A percentile compares a stretch with the other conserved stretches of the same genome.
These are phyloP conservation scores for Pelagomonas calceolata DNA, from an alignment of 108 stramenopile genomes.

Conservation along the genomic window DNA sequence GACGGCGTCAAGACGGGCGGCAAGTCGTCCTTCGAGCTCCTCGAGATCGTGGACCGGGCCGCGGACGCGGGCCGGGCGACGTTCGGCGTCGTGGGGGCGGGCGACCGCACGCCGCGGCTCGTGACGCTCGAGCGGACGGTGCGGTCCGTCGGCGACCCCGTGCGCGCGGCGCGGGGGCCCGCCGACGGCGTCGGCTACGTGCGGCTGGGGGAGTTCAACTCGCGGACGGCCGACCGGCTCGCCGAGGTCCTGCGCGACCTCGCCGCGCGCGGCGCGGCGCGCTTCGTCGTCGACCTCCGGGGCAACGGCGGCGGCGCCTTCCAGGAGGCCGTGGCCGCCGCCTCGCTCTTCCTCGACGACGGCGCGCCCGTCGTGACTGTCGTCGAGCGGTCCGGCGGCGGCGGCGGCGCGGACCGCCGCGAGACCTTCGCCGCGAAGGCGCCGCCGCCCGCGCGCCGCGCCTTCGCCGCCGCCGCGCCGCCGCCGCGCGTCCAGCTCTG, in stretches of 20 bases:
- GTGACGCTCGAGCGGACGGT: not conserved
- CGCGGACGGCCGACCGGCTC: slow-evolving; percentile 52
- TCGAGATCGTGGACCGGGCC: not conserved
- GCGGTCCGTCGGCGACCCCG: no score
- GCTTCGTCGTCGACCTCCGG: slow-evolving; percentile 67
- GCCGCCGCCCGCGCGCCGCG: slow-evolving; percentile 1
- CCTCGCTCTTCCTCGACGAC: slow-evolving; percentile 48
- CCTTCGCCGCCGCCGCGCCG: not conserved
- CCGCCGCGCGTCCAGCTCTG: slow-evolving; percentile 27
- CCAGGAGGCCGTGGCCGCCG: slow-evolving; percentile 81
- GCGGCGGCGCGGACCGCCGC: not conserved
- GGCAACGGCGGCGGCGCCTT: slow-evolving; percentile 85
- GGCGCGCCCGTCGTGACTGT: slow-evolving; percentile 5
- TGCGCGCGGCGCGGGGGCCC: no score
- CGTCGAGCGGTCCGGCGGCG: slow-evolving; percentile 10
- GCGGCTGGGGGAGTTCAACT: slow-evolving; percentile 73
- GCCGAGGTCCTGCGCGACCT: slow-evolving; percentile 59
- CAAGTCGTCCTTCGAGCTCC: not conserved
- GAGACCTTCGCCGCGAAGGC: slow-evolving; percentile 23
- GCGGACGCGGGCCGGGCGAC: not conserved
- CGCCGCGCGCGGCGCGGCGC: slow-evolving; percentile 59
- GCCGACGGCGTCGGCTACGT: slow-evolving; percentile 59
- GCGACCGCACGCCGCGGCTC: not conserved
- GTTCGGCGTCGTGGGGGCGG: not conserved
- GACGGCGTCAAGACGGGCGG: not conserved